These are phyloP conservation scores for Beauveria caledonica DNA, from an alignment of 2,329 filamentous ascomycete genomes.

Conservation along the genomic window DNA sequence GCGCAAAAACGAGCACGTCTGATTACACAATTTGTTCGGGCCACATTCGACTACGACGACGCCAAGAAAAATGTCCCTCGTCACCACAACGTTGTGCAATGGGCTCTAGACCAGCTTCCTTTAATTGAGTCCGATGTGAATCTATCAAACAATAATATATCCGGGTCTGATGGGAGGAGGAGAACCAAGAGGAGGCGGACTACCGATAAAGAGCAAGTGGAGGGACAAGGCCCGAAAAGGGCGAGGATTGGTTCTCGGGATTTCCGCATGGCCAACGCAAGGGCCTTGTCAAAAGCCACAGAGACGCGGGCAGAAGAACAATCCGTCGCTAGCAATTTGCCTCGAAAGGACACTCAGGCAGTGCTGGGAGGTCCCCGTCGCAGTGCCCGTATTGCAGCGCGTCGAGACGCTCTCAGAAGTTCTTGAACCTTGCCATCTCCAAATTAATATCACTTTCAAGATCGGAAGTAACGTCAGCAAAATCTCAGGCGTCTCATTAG, in stretches of 20 bases:
- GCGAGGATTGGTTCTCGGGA: background rate
- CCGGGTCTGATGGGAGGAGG: background rate
- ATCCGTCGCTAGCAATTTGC: background rate
- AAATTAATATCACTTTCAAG: background rate
- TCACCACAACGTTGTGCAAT: slow-evolving; percentile 18
- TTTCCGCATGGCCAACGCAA: background rate
- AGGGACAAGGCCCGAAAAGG: background rate
- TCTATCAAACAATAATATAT: background rate
- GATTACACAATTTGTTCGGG: background rate
- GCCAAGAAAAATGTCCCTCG: slow-evolving; percentile 14
- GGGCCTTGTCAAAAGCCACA: background rate
- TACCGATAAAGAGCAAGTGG: background rate
- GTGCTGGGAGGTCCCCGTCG: background rate
- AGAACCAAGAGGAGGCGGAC: background rate
- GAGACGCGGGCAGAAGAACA: background rate
- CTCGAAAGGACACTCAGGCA: background rate
- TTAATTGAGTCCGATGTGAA: slow-evolving; percentile 21
- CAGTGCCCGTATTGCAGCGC: background rate
- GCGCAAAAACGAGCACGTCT: background rate
- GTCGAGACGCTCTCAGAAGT: background rate
- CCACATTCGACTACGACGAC: background rate
- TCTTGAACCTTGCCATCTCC: background rate
- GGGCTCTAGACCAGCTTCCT: slow-evolving; percentile 22
- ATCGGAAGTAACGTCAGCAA: background rate
- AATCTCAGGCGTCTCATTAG: background rate